Base-by-base conservation (phyloP, 1,284 basidiomycete species). In the Leccinum pallidistipes region DNA sequence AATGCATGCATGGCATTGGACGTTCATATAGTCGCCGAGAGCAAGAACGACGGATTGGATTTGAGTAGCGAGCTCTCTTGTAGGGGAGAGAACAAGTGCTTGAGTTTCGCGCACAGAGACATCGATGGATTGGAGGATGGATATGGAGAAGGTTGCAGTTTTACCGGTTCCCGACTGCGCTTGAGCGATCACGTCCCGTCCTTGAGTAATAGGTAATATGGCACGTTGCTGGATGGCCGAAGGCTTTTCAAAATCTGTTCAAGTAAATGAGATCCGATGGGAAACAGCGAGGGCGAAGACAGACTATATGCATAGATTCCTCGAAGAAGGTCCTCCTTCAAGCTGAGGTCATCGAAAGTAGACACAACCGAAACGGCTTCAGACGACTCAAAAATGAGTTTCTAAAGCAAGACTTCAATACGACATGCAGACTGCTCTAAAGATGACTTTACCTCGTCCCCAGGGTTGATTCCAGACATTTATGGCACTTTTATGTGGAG, bases 121-220 rank as follows among this genome's bases (percentile, higher is more conserved):
- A 77, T 99, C 97, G 85, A 99, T 98, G 63, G 95, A 93, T 73
- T 97, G 94, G 55, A 97, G 87, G 72, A 94, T 92, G 68, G 94
- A 91, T 72, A 97, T 96, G 67, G 93, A 94, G 78, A 95, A 99
- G 4, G 97, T 99, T 7, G 97, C 97, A 3, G 97, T 99, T 91
- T 99, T 99, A 84, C 97, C 97, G 29, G 97, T 99, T 74, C 97
- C 97, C 29, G 97, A 98, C 79, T 99, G 97, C 18, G 97, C 97
- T 81, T 99, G 97, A 12, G 95, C 95, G 76, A 97, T 98, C 64
- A 98, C 96, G 82, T 98, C 96, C 66, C 95, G 88, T 21, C 94
- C 94, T 78, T 95, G 91, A 57, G 88, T 95, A 72, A 99, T 97
- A 59, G 97, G 97, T 54, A 96, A 80, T 76, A 99, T 98, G 32